These are phyloP conservation scores for Aspergillus carbonarius DNA, from an alignment of 2,329 filamentous ascomycete species.

Conservation along the genomic window DNA sequence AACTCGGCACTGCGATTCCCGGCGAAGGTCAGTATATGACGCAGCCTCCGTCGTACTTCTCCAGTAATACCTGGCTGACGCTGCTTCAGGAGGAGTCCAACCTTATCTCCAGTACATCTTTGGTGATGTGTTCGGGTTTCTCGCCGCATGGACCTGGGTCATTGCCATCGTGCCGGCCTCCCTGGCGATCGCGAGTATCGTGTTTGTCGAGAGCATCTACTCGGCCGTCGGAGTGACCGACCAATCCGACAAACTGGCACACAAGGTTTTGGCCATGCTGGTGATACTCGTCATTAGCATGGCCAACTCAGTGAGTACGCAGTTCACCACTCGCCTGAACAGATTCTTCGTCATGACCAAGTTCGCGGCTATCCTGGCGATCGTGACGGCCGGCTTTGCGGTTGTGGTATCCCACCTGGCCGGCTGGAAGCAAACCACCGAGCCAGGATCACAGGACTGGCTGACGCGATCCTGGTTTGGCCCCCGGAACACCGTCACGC, in stretches of 20 bases:
- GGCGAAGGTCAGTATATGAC: constrained; percentile 13
- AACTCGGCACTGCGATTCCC: constrained; percentile 17
- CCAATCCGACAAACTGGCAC: background rate
- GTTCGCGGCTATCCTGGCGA: constrained; percentile 10
- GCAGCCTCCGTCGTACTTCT: accelerated
- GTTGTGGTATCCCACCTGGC: constrained; percentile 9
- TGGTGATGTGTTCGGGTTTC: constrained; percentile 16
- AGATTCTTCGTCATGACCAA: constrained; percentile 16
- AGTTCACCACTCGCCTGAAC: constrained; percentile 13
- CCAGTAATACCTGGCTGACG: background rate
- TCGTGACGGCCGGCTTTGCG: constrained; percentile 9
- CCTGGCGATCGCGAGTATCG: constrained; percentile 17
- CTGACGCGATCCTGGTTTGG: constrained; percentile 13
- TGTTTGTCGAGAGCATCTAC: constrained; percentile 20
- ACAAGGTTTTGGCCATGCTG: constrained; percentile 10
- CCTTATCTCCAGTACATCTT: constrained; percentile 18
- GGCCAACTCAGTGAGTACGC: constrained; percentile 17
- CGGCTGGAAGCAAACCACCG: background rate
- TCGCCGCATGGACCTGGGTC: constrained; percentile 20
- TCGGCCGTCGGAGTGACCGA: constrained; percentile 11
- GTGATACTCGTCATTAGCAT: constrained; percentile 9
- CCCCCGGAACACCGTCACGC: constrained; percentile 7
- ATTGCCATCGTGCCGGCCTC: constrained; percentile 19
- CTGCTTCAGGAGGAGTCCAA: constrained; percentile 10
- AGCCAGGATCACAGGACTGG: constrained; percentile 9